phyloP scores from a whole-genome alignment of 1,284 basidiomycete species.

The Puccinia hordei region DNA sequence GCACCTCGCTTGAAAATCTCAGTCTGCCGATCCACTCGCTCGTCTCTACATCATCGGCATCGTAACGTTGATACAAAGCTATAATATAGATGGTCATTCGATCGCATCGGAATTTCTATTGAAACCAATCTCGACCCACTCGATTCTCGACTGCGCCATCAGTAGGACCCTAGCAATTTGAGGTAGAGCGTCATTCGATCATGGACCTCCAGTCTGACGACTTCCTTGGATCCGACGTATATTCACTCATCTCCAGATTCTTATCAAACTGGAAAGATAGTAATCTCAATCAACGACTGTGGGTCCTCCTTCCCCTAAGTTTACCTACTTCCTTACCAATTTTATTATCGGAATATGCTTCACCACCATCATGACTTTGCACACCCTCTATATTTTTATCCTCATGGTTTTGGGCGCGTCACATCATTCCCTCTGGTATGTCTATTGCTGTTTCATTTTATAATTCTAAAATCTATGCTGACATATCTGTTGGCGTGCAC shows the following conservation, averaged over 20 bases:
- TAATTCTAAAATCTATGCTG: not conserved
- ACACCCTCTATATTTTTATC: not conserved
- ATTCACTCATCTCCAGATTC: conserved; percentile 4
- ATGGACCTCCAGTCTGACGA: not conserved
- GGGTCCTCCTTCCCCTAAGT: conserved; percentile 13
- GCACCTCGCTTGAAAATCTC: too few relatives aligned
- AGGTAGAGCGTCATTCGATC: not conserved
- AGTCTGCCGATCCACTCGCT: too few relatives aligned
- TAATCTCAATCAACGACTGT: conserved; percentile 22
- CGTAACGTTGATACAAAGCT: too few relatives aligned
- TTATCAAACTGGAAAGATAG: conserved; percentile 13
- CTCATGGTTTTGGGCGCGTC: not conserved
- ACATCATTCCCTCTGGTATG: not conserved
- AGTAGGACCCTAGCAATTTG: not conserved
- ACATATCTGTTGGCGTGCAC: not conserved
- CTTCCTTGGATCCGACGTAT: not conserved
- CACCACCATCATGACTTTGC: not conserved
- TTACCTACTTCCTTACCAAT: not conserved
- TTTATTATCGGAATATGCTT: not conserved
- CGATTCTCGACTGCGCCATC: too few relatives aligned
- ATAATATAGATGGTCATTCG: too few relatives aligned
- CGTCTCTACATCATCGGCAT: too few relatives aligned
- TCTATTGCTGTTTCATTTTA: not conserved
- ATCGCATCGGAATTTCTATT: too few relatives aligned
- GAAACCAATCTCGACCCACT: too few relatives aligned